These are phyloP conservation scores for Rhododendron griersonianum DNA, from an alignment of 148 eudicot genomes.

Conservation along the genomic window DNA sequence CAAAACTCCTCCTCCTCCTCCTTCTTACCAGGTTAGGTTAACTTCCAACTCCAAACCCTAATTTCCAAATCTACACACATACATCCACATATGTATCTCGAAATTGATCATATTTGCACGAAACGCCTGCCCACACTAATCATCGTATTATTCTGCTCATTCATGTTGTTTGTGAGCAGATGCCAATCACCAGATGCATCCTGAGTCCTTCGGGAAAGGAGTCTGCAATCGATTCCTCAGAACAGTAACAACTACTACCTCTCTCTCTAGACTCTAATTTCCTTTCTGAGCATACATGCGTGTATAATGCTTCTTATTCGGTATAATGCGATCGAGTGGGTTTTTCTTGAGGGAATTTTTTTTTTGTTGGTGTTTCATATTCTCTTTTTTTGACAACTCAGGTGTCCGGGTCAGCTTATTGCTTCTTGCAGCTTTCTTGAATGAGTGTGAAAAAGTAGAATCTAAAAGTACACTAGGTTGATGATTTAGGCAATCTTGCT, in stretches of 20 bases:
- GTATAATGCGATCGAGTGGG: neutral
- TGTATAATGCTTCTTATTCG: neutral
- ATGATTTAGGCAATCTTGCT: neutral
- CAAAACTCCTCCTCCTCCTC: slow-evolving; percentile 27
- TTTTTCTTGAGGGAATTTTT: neutral
- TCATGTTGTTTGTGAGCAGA: slow-evolving; percentile 15
- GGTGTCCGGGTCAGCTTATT: no score
- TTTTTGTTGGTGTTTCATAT: no score
- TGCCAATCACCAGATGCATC: slow-evolving; percentile 19
- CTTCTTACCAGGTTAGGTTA: slow-evolving; percentile 31
- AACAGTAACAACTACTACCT: slow-evolving; percentile 40
- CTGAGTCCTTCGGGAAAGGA: slow-evolving; percentile 27
- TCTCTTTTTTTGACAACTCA: no score
- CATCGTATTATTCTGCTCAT: neutral
- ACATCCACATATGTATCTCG: neutral
- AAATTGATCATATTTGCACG: neutral
- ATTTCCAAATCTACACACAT: neutral
- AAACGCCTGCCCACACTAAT: neutral
- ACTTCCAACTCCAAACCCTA: slow-evolving; percentile 13
- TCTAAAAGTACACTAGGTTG: neutral
- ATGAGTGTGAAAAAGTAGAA: neutral
- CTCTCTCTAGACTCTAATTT: neutral
- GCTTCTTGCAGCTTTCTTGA: neutral
- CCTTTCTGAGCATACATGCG: neutral
- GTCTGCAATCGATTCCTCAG: slow-evolving; percentile 75